These are phyloP conservation scores for Fraxinus dipetala DNA, from an alignment of 305 asterid genomes.

Conservation along the genomic window DNA sequence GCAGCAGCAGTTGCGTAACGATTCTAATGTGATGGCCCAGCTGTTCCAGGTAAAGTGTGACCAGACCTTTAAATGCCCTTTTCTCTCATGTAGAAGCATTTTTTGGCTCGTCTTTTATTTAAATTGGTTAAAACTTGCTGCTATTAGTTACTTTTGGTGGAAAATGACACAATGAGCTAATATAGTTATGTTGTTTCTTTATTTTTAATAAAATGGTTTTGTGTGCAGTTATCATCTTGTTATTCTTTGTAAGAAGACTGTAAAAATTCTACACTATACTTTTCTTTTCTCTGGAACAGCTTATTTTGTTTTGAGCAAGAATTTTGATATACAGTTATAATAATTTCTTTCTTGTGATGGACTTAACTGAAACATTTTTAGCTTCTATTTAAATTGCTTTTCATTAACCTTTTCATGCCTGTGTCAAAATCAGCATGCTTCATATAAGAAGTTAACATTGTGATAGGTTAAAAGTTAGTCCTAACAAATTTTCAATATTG, in stretches of 20 bases:
- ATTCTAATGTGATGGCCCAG: constrained; percentile 79
- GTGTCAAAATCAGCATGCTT: background rate
- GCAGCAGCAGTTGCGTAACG: constrained; percentile 83
- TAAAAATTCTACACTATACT: background rate
- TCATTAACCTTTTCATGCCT: background rate
- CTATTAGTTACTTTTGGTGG: background rate
- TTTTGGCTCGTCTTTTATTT: background rate
- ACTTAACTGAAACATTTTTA: background rate
- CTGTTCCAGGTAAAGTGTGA: constrained; percentile 69
- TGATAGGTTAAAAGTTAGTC: background rate
- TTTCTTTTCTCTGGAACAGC: background rate
- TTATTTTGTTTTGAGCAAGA: background rate
- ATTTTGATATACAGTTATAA: background rate
- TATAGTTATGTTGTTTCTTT: background rate
- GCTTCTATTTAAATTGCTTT: background rate
- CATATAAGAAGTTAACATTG: background rate
- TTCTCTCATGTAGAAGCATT: background rate
- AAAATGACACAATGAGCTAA: background rate
- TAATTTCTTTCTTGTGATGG: background rate
- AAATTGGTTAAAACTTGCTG: background rate
- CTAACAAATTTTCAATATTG: background rate
- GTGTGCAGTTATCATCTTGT: background rate
- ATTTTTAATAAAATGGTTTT: background rate
- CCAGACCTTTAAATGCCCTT: background rate
- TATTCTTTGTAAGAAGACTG: background rate